Percentiles rank a stretch among this genome's conserved stretches.
Conservation (phyloP, 2,329 filamentous ascomycete species). For the Aureobasidium sp. region DNA sequence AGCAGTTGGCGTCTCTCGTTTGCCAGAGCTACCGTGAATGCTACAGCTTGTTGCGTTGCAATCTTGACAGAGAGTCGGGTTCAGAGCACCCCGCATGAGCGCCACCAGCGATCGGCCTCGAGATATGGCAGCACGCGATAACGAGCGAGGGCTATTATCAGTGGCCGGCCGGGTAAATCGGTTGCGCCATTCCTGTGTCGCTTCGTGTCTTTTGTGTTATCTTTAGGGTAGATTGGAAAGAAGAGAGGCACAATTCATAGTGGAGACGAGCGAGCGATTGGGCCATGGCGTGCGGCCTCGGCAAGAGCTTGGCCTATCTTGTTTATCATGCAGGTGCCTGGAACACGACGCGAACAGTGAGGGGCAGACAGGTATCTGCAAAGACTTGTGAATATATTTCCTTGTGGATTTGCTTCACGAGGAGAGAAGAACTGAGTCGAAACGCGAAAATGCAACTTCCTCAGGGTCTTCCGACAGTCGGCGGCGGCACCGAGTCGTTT, state of each 20-base stretch:
- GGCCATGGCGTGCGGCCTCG: not conserved
- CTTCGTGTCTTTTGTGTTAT: not conserved
- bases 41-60: too few relatives aligned
- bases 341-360: not conserved
- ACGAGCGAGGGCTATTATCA: not conserved
- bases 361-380: not conserved
- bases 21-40: too few relatives aligned
- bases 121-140: not conserved
- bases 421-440: not conserved
- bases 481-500: conserved; percentile 25
- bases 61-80: not conserved
- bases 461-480: conserved; percentile 3
- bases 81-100: not conserved
- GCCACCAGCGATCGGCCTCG: not conserved
- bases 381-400: not conserved
- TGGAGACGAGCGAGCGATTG: not conserved
- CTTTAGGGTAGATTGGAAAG: not conserved
- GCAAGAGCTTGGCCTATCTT: not conserved
- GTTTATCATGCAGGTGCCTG: not conserved
- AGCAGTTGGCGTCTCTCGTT: too few relatives aligned
- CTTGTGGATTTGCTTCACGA: not conserved
- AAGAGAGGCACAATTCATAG: not conserved
- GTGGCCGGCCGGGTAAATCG: not conserved
- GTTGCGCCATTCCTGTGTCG: not conserved
- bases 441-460: not conserved